Base-by-base conservation (phyloP, 202 grass and related monocot genomes). In the Schoenoplectus tabernaemontani region DNA sequence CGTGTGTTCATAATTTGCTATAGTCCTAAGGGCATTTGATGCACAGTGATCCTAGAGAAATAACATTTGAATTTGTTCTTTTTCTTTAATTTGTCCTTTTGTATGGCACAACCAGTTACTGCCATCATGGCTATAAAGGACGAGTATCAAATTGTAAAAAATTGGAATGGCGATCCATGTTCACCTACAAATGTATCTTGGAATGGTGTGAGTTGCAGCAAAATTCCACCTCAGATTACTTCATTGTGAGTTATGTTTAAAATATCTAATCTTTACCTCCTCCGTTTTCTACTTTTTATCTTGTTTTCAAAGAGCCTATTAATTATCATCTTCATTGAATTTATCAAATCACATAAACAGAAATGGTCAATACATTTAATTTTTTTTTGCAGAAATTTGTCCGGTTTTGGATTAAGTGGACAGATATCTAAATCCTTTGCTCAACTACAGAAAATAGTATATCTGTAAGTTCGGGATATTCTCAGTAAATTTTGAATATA, bases 141-240 rank as follows among this genome's bases (percentile, higher is more conserved):
- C 9, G 22, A 63, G 7, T 85, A 85, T 41, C 30, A 38, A 7
- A 71, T 81, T 23, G 78, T 59, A 46, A 59, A 24, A 62, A 85
- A 85, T 60, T 85, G 83, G 83, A 79, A 80, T 56, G 83, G 83
- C 17, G 77, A 85, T 85, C 73, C 83, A 46, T 85, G 83, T 61
- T 53, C 38, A 54, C 83, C 77, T 51, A 42, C 4, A 30, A 22
- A 75, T 9, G 62, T 62, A 34, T 50, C 64, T 22, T 85, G 83
- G 83, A 0, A 59, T 58, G 83, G 83, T 13, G 77, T 85, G 77
- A 64, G 67, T 22, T 85, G 83, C 46, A 66, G 5, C 60, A 24
- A 8, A 33, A 12, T 16, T 73, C 39, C 62, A 36, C 7, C 53
- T 68, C 54, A 37, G 76, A 80, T 85, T 46, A 73, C 34, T 38